These are phyloP conservation scores for Vanrija pseudolonga DNA, from an alignment of 1,284 basidiomycete species.

Conservation along the genomic window DNA sequence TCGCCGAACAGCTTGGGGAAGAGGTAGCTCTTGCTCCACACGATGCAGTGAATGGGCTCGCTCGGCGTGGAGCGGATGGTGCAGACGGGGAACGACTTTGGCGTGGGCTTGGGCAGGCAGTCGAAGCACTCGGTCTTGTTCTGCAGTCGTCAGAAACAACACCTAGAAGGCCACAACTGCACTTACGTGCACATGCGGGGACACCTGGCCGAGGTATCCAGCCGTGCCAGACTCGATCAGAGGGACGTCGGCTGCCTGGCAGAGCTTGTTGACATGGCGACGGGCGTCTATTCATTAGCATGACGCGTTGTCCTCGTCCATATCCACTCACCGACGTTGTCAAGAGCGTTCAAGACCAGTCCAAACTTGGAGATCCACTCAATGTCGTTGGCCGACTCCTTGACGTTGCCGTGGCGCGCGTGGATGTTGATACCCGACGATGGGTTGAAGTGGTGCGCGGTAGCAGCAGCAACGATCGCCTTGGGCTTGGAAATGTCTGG, in stretches of 20 bases:
- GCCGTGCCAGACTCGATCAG: conserved; percentile 96
- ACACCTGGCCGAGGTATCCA: conserved; percentile 78
- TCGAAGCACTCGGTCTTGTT: conserved; percentile 87
- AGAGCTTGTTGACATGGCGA: conserved; percentile 94
- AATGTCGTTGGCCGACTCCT: conserved; percentile 85
- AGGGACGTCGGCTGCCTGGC: conserved; percentile 83
- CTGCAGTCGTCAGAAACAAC: conserved; percentile 48
- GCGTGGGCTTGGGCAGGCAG: conserved; percentile 80
- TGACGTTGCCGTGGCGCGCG: conserved; percentile 93
- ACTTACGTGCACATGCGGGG: conserved; percentile 55
- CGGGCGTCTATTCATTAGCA: conserved; percentile 62
- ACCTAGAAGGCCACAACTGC: too few species aligned
- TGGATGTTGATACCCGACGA: conserved; percentile 64
- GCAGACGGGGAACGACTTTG: conserved; percentile 95
- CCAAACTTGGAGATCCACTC: conserved; percentile 87
- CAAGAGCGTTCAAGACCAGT: conserved; percentile 91
- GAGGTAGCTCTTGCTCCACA: conserved; percentile 99
- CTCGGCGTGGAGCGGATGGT: conserved; percentile 97
- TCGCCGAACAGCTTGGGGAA: conserved; percentile 95
- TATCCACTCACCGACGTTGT: conserved; percentile 77
- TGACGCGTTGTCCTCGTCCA: not conserved
- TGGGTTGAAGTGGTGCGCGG: conserved; percentile 88
- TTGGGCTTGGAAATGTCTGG: conserved; percentile 97
- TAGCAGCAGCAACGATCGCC: conserved; percentile 84
- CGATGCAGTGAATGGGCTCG: conserved; percentile 97